phyloP scores from a whole-genome alignment of 257 asterid species.

The Cynanchum wilfordii region DNA sequence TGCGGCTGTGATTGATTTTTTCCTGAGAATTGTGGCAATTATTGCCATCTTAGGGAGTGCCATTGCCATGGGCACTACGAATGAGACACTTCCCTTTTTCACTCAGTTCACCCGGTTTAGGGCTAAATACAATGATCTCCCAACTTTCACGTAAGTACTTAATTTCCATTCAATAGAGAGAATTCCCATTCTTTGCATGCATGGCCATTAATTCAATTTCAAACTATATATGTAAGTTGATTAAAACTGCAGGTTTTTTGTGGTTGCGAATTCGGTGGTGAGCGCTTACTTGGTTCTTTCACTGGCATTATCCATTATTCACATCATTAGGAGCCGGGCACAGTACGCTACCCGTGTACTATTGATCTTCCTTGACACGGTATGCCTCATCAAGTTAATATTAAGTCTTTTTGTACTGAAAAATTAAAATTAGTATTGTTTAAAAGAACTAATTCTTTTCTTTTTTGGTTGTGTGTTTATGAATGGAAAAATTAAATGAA shows the following conservation, averaged over 20 bases:
- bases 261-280: conserved; percentile 62
- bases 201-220: too few species aligned
- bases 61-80: conserved; percentile 38
- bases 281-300: conserved; percentile 63
- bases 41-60: conserved; percentile 34
- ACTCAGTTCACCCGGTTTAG: conserved; percentile 31
- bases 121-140: conserved; percentile 41
- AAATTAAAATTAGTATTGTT: too few species aligned
- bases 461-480: too few species aligned
- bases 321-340: conserved; percentile 45
- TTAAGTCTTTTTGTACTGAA: too few species aligned
- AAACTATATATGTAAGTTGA: too few species aligned
- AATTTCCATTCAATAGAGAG: too few species aligned
- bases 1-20: conserved; percentile 27
- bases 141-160: conserved; percentile 50
- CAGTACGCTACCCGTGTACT: conserved; percentile 28
- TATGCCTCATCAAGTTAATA: background rate
- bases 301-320: conserved; percentile 53
- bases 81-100: conserved; percentile 34
- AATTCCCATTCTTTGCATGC: background rate
- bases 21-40: conserved; percentile 29
- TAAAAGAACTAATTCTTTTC: too few species aligned
- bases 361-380: conserved; percentile 60
- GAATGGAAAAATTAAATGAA: background rate
- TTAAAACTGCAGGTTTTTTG: conserved; percentile 54